Evolutionary conservation across 139 green algal species (phyloP).

Genomic region (Mesotaenium endlicherianum): DNA sequence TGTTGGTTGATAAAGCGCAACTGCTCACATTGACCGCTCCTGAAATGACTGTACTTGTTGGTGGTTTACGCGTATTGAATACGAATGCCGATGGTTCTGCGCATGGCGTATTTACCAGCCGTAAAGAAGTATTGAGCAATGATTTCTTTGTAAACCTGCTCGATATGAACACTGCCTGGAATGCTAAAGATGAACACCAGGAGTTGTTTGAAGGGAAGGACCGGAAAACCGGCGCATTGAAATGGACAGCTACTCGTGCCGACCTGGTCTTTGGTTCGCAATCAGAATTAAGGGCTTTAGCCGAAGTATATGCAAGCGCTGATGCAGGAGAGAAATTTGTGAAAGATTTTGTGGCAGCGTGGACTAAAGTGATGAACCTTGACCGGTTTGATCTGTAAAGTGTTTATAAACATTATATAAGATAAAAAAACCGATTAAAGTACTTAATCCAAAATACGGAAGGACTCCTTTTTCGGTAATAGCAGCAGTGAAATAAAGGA

Average conservation of each 20-base stretch:
- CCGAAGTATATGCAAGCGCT: not conserved
- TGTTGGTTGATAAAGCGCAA: not conserved
- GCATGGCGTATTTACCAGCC: not conserved
- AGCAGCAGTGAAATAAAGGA: too few species aligned
- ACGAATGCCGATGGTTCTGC: not conserved
- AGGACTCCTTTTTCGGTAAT: too few species aligned
- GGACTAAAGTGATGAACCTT: too few species aligned
- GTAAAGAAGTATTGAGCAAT: not conserved
- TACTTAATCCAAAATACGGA: too few species aligned
- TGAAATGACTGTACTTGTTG: conserved; percentile 5
- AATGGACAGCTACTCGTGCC: not conserved
- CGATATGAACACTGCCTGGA: not conserved
- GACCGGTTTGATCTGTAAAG: too few species aligned
- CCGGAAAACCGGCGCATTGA: not conserved
- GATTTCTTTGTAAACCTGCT: conserved; percentile 8
- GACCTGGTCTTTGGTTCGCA: not conserved
- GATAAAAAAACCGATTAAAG: too few species aligned
- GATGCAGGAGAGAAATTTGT: not conserved
- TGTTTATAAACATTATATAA: too few species aligned
- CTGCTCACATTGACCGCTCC: not conserved
- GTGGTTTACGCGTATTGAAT: not conserved
- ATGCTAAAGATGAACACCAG: not conserved
- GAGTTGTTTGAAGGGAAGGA: not conserved
- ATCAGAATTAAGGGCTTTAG: not conserved
- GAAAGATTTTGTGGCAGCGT: not conserved